Conservation (phyloP, 108 stramenopile genomes). For the Cyclostephanos tholiformis region DNA sequence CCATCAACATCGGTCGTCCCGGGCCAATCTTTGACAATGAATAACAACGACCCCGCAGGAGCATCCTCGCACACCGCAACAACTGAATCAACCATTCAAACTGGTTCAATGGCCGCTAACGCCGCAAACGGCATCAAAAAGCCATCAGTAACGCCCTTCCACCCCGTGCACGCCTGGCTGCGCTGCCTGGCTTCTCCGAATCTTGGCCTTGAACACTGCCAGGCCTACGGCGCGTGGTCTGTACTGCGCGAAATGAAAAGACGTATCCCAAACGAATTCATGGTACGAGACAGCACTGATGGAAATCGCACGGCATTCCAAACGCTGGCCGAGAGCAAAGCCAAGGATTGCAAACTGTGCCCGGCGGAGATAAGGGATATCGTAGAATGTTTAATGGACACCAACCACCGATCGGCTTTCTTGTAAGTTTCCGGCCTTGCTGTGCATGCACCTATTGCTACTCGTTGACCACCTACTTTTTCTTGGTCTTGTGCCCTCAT, state of each 20-base stretch:
- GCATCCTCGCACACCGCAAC: too few species aligned
- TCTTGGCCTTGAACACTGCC: conserved; percentile 38
- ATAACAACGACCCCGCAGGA: too few species aligned
- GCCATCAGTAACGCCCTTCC: conserved; percentile 9
- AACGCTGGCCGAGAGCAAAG: conserved; percentile 36
- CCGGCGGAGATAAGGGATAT: conserved; percentile 31
- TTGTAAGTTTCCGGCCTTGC: conserved; percentile 3
- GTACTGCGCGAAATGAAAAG: conserved; percentile 35
- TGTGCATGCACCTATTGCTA: not conserved
- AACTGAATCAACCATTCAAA: too few species aligned
- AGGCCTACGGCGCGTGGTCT: conserved; percentile 35
- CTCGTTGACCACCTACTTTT: not conserved
- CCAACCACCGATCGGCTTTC: conserved; percentile 37
- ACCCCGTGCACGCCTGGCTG: conserved; percentile 38
- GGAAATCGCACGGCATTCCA: conserved; percentile 41
- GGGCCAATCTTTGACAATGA: too few species aligned
- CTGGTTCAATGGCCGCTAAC: too few species aligned
- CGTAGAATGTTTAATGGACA: conserved; percentile 37
- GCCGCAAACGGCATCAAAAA: too few species aligned
- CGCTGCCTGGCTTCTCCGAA: conserved; percentile 32
- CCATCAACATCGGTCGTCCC: too few species aligned
- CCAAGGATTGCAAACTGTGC: conserved; percentile 28
- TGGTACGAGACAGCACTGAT: conserved; percentile 30
- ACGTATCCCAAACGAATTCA: conserved; percentile 42
- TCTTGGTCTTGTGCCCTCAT: not conserved